Conservation (phyloP, 257 asterid genomes). For the Capsicum pubescens region DNA sequence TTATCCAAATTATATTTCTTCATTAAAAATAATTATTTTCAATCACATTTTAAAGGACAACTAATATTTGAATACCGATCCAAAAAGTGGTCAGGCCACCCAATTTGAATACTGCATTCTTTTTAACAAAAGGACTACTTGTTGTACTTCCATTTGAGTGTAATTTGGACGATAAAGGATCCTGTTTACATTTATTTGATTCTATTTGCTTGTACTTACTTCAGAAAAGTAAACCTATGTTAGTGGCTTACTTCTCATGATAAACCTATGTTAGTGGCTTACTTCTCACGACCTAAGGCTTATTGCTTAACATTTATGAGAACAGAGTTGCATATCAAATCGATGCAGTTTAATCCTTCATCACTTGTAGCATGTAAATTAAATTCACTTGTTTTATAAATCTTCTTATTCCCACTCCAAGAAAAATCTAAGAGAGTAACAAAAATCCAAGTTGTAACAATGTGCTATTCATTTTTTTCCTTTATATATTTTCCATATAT, state of each 20-base stretch:
- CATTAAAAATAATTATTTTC: too few relatives aligned
- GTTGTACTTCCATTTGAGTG: background rate
- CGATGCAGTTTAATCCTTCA: too few relatives aligned
- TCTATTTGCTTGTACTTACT: background rate
- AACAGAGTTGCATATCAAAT: too few relatives aligned
- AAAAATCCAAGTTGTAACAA: too few relatives aligned
- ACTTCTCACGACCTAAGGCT: background rate
- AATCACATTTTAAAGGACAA: too few relatives aligned
- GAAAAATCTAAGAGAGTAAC: too few relatives aligned
- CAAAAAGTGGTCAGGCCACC: background rate
- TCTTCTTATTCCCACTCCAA: too few relatives aligned
- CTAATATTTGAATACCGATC: background rate
- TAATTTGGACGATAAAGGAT: background rate
- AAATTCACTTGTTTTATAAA: too few relatives aligned
- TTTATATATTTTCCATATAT: background rate
- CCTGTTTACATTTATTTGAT: background rate
- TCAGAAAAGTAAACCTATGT: constrained; percentile 3
- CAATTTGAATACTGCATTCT: too few relatives aligned
- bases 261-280: constrained; percentile 12
- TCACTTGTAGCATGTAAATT: too few relatives aligned
- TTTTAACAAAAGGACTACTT: background rate
- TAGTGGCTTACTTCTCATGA: background rate
- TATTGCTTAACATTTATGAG: background rate
- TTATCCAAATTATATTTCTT: too few relatives aligned
- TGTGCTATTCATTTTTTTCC: background rate